phyloP scores from a whole-genome alignment of 2,329 filamentous ascomycete species.

The Dothistroma pini region DNA sequence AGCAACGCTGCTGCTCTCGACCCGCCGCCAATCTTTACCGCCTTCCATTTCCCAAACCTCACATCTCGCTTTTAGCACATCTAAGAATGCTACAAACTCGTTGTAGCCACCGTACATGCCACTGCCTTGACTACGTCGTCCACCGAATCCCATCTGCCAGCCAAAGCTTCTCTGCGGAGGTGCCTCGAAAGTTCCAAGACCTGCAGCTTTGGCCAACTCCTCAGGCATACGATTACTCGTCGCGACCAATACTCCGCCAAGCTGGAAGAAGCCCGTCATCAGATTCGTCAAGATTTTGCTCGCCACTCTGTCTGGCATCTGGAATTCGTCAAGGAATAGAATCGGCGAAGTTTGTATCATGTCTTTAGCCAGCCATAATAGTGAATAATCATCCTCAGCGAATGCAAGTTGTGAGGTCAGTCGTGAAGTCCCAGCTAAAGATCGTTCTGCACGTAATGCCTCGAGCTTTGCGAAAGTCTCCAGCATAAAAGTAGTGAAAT shows the following conservation, averaged over 20 bases:
- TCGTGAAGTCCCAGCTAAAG: slow-evolving; percentile 6
- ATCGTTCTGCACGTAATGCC: slow-evolving; percentile 50
- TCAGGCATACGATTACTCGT: slow-evolving; percentile 83
- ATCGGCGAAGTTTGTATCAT: slow-evolving; percentile 72
- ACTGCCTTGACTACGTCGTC: slow-evolving; percentile 40
- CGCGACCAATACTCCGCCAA: slow-evolving; percentile 75
- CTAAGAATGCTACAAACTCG: slow-evolving; percentile 72
- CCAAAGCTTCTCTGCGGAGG: slow-evolving; percentile 47
- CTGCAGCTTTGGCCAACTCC: slow-evolving; percentile 70
- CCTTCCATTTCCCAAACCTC: slow-evolving; percentile 84
- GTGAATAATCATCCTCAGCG: slow-evolving; percentile 57
- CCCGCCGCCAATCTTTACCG: slow-evolving; percentile 63
- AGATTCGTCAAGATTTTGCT: slow-evolving; percentile 77
- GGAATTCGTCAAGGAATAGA: slow-evolving; percentile 78
- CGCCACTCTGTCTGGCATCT: slow-evolving; percentile 72
- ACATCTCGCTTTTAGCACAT: slow-evolving; percentile 71
- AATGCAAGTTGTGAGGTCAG: slow-evolving; percentile 15
- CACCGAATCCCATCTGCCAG: slow-evolving; percentile 35
- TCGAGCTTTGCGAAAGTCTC: slow-evolving; percentile 71
- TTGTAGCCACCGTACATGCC: slow-evolving; percentile 58
- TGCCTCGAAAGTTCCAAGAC: slow-evolving; percentile 60
- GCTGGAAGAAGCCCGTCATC: slow-evolving; percentile 75
- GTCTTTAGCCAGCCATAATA: slow-evolving; percentile 71
- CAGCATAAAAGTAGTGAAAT: slow-evolving; percentile 85
- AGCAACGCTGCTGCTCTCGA: slow-evolving; percentile 43